Base-by-base conservation (phyloP, 352 stramenopile genomes). In the Globisporangium polare region DNA sequence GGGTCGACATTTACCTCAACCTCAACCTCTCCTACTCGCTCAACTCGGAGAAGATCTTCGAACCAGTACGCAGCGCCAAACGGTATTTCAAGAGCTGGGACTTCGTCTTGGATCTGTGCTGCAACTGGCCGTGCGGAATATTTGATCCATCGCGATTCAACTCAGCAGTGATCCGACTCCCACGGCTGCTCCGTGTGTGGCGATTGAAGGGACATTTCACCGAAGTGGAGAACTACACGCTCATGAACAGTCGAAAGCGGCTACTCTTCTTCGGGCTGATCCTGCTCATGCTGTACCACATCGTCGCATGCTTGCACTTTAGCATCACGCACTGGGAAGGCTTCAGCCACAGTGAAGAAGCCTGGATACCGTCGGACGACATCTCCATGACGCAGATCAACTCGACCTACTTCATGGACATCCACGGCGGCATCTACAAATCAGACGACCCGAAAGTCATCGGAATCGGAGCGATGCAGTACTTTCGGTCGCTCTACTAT, bases 401-500 rank as follows among this genome's bases (percentile, higher is more conserved):
- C 29, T 39, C 52, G 4, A 75, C 63, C 3, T 63, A 71, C 26
- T 81, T 74, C 33, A n/a, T 58, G 15, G 67, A 75, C 26, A 53
- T 70, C 4, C 63, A 71, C 6, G 72, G 72, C 0, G 42, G 41
- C 2, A 52, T 69, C 2, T 49, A 78, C n/a, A 52, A 51, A 10
- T 58, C 53, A 17, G 52, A 68, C 5, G 69, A 70, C 29, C 27
- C 54, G 2, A 49, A 72, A 31, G 55, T 84, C 2, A 42, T 62
- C 12, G 37, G 56, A 3, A 82, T 87, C 24, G 63, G 73, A 18
- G 65, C 71, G 3, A 75, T 69, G 45, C 78, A 88, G 45, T 88
- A 88, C 49, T 80, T 79, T 18, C 75, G 78, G 17, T 77, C 78
- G 10, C 65, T 88, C 9, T 88, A 88, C 35, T 88, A 82, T 17